Evolutionary conservation across 371 early-diverging fungal species (phyloP).

Genomic region (Parasitella parasitica): DNA sequence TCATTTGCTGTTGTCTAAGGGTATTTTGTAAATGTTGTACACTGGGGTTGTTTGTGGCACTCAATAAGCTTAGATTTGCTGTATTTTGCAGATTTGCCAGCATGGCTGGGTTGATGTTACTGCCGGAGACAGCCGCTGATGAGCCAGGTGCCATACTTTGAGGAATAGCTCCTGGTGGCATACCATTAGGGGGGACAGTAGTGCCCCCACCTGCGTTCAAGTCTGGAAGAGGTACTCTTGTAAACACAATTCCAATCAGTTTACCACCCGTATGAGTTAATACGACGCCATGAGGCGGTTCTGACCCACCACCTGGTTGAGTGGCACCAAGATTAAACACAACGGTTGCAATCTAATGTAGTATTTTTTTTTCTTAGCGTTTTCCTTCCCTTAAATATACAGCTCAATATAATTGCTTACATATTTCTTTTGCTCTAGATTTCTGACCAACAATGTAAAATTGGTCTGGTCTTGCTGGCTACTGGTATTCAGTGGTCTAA

Average conservation of each 20-base stretch:
- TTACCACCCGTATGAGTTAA: slow-evolving; percentile 46
- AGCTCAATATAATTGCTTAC: slow-evolving; percentile 29
- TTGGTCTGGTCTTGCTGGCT: slow-evolving; percentile 50
- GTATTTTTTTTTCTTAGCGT: no score
- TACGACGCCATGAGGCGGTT: slow-evolving; percentile 47
- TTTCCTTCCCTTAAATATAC: no score
- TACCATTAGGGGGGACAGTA: not conserved
- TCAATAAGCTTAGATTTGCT: slow-evolving; percentile 19
- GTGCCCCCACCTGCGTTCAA: slow-evolving; percentile 22
- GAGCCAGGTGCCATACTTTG: not conserved
- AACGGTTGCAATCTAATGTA: slow-evolving; percentile 45
- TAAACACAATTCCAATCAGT: slow-evolving; percentile 56
- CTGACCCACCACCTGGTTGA: slow-evolving; percentile 18
- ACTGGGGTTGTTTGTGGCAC: slow-evolving; percentile 15
- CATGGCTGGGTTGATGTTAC: slow-evolving; percentile 20
- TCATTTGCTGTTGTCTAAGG: slow-evolving; percentile 32
- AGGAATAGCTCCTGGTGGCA: slow-evolving; percentile 7
- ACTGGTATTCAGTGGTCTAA: slow-evolving; percentile 45
- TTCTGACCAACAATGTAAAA: slow-evolving; percentile 45
- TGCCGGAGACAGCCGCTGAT: slow-evolving; percentile 14
- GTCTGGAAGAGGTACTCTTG: slow-evolving; percentile 51
- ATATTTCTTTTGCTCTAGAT: slow-evolving; percentile 53
- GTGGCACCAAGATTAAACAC: slow-evolving; percentile 35
- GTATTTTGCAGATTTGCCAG: slow-evolving; percentile 26
- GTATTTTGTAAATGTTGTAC: slow-evolving; percentile 28